phyloP scores from a whole-genome alignment of 176 grass and related monocot genomes.

The Secale cereale region DNA sequence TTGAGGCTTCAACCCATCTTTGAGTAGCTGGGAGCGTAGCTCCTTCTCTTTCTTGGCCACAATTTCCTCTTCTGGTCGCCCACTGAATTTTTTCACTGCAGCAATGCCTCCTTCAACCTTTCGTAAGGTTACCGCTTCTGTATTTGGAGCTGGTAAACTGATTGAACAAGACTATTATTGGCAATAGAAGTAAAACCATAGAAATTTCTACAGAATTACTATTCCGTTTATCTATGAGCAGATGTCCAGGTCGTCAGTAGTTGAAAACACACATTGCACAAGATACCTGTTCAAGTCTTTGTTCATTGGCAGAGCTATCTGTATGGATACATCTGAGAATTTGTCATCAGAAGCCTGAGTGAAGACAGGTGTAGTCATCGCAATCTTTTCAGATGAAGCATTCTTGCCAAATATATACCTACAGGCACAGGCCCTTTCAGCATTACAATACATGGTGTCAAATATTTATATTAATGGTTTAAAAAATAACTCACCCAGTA shows the following conservation, averaged over 20 bases:
- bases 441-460: neutral
- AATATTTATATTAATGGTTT: neutral
- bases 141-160: conserved; percentile 69
- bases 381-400: conserved; percentile 80
- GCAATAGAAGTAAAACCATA: neutral
- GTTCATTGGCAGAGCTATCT: conserved; percentile 68
- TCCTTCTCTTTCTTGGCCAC: conserved; percentile 58
- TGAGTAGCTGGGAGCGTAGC: conserved; percentile 49
- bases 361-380: conserved; percentile 97
- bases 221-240: neutral
- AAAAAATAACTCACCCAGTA: conserved; percentile 57
- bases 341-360: conserved; percentile 71
- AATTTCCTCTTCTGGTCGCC: conserved; percentile 66
- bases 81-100: conserved; percentile 78
- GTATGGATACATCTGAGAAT: conserved; percentile 82
- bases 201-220: neutral
- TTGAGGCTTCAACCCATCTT: conserved; percentile 65
- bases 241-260: neutral
- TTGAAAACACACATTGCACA: neutral
- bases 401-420: conserved; percentile 98
- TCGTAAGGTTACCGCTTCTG: conserved; percentile 54
- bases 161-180: conserved; percentile 26
- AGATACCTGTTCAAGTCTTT: conserved; percentile 64
- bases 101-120: conserved; percentile 55
- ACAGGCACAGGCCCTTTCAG: conserved; percentile 22